Percentiles rank a stretch among this genome's conserved stretches.
These are phyloP conservation scores for Hymenoscyphus fraxineus DNA, from an alignment of 2,329 filamentous ascomycete species.

Conservation along the genomic window DNA sequence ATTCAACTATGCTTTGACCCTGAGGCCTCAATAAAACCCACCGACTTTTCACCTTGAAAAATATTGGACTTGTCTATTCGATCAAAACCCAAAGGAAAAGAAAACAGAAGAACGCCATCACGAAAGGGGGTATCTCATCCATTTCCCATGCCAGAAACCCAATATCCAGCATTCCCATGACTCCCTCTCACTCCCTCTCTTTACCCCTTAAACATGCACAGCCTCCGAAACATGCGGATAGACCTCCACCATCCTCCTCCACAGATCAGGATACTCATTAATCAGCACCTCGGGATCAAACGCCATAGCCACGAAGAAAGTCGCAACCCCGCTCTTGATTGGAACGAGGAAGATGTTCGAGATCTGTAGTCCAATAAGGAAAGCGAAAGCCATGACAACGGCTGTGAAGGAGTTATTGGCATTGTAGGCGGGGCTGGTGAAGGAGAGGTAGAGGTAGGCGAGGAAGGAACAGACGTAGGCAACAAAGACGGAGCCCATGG, in stretches of 20 bases:
- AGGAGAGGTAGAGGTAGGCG: constrained; percentile 80
- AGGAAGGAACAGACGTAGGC: constrained; percentile 78
- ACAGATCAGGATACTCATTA: constrained; percentile 76
- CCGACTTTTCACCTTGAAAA: too few species aligned
- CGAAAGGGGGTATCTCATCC: too few species aligned
- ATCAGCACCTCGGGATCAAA: constrained; percentile 73
- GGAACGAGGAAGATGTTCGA: constrained; percentile 87
- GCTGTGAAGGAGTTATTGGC: constrained; percentile 62
- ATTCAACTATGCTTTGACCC: too few species aligned
- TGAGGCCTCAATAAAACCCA: too few species aligned
- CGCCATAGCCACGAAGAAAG: constrained; percentile 77
- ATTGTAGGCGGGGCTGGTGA: constrained; percentile 80
- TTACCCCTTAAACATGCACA: constrained; percentile 24
- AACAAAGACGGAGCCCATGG: constrained; percentile 78
- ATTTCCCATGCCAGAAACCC: too few species aligned
- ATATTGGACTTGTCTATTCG: too few species aligned
- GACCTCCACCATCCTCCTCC: constrained; percentile 70
- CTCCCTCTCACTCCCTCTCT: neutral
- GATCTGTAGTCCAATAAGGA: constrained; percentile 86
- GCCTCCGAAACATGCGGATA: constrained; percentile 82
- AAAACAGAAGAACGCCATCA: too few species aligned
- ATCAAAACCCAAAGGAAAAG: too few species aligned
- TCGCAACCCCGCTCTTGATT: constrained; percentile 82
- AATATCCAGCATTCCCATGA: neutral
- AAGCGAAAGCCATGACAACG: constrained; percentile 78